These are phyloP conservation scores for Syzygium malaccense DNA, from an alignment of 441 rosid species.

Conservation along the genomic window DNA sequence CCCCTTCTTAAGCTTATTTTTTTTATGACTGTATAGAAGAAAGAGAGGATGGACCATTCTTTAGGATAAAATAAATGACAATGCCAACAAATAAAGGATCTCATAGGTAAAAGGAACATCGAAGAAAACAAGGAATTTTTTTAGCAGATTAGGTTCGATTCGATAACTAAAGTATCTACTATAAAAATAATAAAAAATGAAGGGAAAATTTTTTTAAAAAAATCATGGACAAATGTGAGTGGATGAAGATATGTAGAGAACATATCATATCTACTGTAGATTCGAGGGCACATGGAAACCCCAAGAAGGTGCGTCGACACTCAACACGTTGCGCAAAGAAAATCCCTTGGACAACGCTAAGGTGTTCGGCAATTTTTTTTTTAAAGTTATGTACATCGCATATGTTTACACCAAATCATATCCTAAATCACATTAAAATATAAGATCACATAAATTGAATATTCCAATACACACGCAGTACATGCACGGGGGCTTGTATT, in stretches of 20 bases:
- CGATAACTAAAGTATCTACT: constrained; percentile 24
- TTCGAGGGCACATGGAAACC: constrained; percentile 64
- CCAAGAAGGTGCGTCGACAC: constrained; percentile 16
- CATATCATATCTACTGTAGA: constrained; percentile 61
- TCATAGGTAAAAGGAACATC: background rate
- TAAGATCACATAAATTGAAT: constrained; percentile 1
- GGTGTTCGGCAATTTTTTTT: background rate
- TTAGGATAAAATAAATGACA: background rate
- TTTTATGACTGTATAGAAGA: background rate
- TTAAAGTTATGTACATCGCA: background rate
- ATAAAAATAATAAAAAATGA: background rate
- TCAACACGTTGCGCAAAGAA: constrained; percentile 28
- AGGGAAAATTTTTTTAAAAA: background rate
- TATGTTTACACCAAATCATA: constrained; percentile 10
- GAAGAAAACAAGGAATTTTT: constrained; percentile 26
- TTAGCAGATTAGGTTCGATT: constrained; percentile 39
- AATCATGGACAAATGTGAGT: constrained; percentile 43
- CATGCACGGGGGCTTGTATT: constrained; percentile 11
- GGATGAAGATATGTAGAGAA: constrained; percentile 38
- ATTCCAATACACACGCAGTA: background rate
- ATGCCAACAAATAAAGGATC: background rate
- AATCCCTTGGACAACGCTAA: constrained; percentile 30
- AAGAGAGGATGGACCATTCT: constrained; percentile 3
- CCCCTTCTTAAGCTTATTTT: background rate
- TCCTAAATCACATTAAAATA: constrained; percentile 15